Evolutionary conservation across 768 basidiomycete species (phyloP), one percentile per base, ranked within the genome.

Genomic region (Leucosporidium yakuticum): DNA sequence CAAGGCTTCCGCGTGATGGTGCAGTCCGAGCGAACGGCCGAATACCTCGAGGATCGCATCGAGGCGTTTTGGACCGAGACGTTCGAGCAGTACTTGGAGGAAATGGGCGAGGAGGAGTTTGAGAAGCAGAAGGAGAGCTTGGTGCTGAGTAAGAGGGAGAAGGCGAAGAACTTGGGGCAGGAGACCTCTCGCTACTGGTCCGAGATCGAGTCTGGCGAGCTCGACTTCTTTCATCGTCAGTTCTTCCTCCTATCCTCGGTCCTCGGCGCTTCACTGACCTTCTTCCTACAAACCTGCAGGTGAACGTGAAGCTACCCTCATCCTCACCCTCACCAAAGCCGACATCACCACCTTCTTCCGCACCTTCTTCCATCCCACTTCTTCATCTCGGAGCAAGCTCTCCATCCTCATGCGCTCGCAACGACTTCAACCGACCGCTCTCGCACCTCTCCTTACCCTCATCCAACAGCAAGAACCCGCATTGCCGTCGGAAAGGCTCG

Each of bases 171-270:
- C 76, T 78, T 97, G 53, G 80, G 81, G 4, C 90, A 94, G 76
- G 96, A 99, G 80, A 78, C 55, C 84, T 88, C 39, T 76, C 96
- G 71, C 84, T 89, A 87, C 76, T 87, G 87, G 81, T 71, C 74
- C 20, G 85, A 89, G 57, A 85, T 99, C 69, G 84, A 85, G 68
- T 85, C 83, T 34, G 90, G 91, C 8, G 89, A 88, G 72, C 84
- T 86, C 70, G 93, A 99, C 80, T 99, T 98, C 81, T 79, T 84
- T 64, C 83, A 88, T 76, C 85, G 95, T 95, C 76, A 78, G 90
- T 47, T 0, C 17, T 48, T 31, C 17, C 31, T 2, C 54, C 49
- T 31, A n/a, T 31, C 55, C 3, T 34, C 31, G 9, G 19, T 32
- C 6, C 19, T 17, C 5, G 32, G 8, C n/a, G n/a, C 77, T 85